Conservation (phyloP, 1,284 basidiomycete species). For the Sutorius eximius region DNA sequence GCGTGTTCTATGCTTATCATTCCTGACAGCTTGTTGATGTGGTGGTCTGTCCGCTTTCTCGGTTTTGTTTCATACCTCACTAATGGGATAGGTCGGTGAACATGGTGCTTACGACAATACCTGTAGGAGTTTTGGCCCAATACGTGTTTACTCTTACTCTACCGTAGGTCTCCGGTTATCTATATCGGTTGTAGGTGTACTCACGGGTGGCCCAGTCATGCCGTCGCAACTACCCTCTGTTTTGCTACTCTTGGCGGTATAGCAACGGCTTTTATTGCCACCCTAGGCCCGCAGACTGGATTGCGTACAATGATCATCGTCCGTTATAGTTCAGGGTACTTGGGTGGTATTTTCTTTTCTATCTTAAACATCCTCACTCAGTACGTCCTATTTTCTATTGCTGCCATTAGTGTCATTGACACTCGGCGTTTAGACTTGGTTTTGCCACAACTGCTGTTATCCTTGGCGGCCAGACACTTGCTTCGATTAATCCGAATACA, state of each 20-base stretch:
- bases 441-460: conserved; percentile 48
- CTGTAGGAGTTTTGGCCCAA: conserved; percentile 57
- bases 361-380: conserved; percentile 60
- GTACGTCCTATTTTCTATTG: conserved; percentile 28
- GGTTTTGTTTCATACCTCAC: background rate
- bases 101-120: conserved; percentile 53
- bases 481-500: conserved; percentile 41
- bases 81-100: conserved; percentile 44
- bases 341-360: conserved; percentile 56
- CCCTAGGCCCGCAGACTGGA: conserved; percentile 61
- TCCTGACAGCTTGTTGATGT: conserved; percentile 44
- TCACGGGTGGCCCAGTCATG: conserved; percentile 35
- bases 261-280: conserved; percentile 52
- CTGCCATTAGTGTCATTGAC: background rate
- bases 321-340: conserved; percentile 57
- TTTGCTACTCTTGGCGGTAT: conserved; percentile 44
- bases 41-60: conserved; percentile 40
- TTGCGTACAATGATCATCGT: conserved; percentile 61
- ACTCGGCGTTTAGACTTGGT: conserved; percentile 39
- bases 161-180: conserved; percentile 32
- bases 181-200: background rate
- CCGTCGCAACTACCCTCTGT: conserved; percentile 44
- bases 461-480: conserved; percentile 49
- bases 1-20: conserved; percentile 18
- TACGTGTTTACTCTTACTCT: conserved; percentile 54